Evolutionary conservation across 805 yeast genomes (phyloP).

Genomic region (Candida oleophila): DNA sequence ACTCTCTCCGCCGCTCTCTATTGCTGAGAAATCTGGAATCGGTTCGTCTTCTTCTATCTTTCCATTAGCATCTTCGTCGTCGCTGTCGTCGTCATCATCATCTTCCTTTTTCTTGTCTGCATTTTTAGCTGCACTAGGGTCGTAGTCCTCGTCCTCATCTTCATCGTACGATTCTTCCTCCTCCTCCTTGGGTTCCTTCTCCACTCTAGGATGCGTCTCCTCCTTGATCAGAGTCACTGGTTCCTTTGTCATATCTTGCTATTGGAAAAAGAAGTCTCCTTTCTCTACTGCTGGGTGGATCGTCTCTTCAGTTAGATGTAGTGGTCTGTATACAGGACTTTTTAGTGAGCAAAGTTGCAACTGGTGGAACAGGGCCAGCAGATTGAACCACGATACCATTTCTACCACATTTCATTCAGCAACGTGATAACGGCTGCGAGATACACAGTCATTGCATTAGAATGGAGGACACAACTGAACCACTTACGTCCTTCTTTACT

Average conservation of each 20-base stretch:
- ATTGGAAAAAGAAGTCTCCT: too few species aligned
- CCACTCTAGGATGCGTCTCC: not conserved
- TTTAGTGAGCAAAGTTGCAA: too few species aligned
- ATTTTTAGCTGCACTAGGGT: conserved; percentile 19
- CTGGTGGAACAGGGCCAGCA: too few species aligned
- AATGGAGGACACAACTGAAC: too few species aligned
- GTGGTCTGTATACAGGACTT: too few species aligned
- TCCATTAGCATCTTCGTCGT: conserved; percentile 33
- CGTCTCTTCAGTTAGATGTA: too few species aligned
- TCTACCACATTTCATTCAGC: too few species aligned
- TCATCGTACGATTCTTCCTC: conserved; percentile 22
- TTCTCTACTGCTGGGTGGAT: too few species aligned
- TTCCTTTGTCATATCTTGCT: not conserved
- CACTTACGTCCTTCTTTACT: too few species aligned
- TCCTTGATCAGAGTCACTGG: not conserved
- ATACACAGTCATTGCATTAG: too few species aligned
- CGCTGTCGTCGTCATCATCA: conserved; percentile 35
- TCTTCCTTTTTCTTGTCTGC: conserved; percentile 20
- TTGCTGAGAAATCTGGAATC: conserved; percentile 44
- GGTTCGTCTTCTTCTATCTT: conserved; percentile 23
- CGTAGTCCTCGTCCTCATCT: conserved; percentile 34
- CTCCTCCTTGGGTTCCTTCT: conserved; percentile 14
- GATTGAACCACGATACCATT: too few species aligned
- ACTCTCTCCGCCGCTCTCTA: conserved; percentile 53
- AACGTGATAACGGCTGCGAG: too few species aligned